Percentiles rank a stretch among this genome's conserved stretches.
phyloP scores from a whole-genome alignment of 108 stramenopile genomes.

The Cyclotella atomus region DNA sequence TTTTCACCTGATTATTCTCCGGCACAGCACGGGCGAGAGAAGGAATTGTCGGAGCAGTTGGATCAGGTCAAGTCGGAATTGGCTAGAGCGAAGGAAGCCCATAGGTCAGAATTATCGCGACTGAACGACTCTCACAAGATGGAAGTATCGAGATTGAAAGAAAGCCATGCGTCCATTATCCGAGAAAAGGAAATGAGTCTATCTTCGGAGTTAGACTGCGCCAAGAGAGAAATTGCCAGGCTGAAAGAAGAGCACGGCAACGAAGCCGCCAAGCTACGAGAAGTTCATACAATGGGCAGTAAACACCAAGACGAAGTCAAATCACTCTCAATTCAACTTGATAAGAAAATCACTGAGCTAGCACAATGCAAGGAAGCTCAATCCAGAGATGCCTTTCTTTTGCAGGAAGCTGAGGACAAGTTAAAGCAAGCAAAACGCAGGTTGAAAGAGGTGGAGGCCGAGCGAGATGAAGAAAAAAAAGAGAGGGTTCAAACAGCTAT shows the following conservation, averaged over 20 bases:
- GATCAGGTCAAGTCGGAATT: slow-evolving; percentile 5
- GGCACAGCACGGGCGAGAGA: neutral
- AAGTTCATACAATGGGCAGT: neutral
- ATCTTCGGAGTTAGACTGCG: neutral
- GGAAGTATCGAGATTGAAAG: slow-evolving; percentile 6
- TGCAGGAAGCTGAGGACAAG: neutral
- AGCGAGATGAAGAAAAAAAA: slow-evolving; percentile 31
- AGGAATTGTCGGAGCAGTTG: neutral
- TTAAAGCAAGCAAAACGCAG: neutral
- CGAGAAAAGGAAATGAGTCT: slow-evolving; percentile 1
- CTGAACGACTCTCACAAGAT: neutral
- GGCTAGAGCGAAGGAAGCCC: neutral
- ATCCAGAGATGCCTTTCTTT: neutral
- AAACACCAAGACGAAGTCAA: slow-evolving; percentile 1
- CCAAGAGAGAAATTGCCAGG: slow-evolving; percentile 6
- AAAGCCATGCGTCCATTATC: neutral
- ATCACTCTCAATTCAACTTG: slow-evolving; percentile 1
- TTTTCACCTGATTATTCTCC: neutral
- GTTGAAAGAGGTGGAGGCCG: slow-evolving; percentile 20
- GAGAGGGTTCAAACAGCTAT: slow-evolving; percentile 15
- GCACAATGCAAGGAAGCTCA: slow-evolving; percentile 8
- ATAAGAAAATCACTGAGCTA: neutral
- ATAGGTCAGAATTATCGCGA: neutral
- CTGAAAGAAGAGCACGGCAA: neutral
- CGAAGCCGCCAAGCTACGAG: neutral